Evolutionary conservation across 2,329 filamentous ascomycete species (phyloP).

Genomic region (Monosporascus sp.): DNA sequence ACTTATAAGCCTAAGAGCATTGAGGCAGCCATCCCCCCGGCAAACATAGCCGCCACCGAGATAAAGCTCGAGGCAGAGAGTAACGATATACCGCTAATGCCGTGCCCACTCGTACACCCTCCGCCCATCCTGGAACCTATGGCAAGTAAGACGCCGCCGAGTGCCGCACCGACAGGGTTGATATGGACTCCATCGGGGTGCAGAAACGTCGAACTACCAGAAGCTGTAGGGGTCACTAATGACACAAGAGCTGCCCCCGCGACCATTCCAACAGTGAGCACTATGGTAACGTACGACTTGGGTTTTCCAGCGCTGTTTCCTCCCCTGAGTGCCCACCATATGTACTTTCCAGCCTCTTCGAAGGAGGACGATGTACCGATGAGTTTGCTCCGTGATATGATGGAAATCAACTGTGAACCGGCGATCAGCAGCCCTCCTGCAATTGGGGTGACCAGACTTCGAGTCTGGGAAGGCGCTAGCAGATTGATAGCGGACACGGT

Average conservation of each 20-base stretch:
- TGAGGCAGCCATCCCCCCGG: slow-evolving; percentile 36
- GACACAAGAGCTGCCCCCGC: slow-evolving; percentile 39
- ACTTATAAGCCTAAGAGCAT: slow-evolving; percentile 3
- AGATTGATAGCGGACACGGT: slow-evolving; percentile 34
- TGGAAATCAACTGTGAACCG: slow-evolving; percentile 50
- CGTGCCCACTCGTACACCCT: slow-evolving; percentile 65
- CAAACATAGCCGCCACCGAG: slow-evolving; percentile 55
- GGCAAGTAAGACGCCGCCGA: slow-evolving; percentile 53
- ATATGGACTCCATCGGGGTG: slow-evolving; percentile 19
- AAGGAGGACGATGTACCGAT: slow-evolving; percentile 59
- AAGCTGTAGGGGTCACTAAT: slow-evolving; percentile 1
- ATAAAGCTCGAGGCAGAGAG: slow-evolving; percentile 58
- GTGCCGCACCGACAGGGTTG: slow-evolving; percentile 34
- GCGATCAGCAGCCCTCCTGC: slow-evolving; percentile 57
- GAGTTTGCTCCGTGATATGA: slow-evolving; percentile 46
- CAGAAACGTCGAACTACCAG: slow-evolving; percentile 21
- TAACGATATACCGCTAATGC: slow-evolving; percentile 61
- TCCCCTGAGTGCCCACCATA: slow-evolving; percentile 39
- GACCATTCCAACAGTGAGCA: slow-evolving; percentile 49
- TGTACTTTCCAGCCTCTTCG: slow-evolving; percentile 53
- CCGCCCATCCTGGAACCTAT: slow-evolving; percentile 58
- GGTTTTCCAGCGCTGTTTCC: slow-evolving; percentile 20
- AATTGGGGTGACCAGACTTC: slow-evolving; percentile 38
- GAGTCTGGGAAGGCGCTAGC: slow-evolving; percentile 25
- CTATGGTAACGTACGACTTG: slow-evolving; percentile 36